Evolutionary conservation across 2,329 filamentous ascomycete genomes (phyloP).

Genomic region (Zymoseptoria tritici): DNA sequence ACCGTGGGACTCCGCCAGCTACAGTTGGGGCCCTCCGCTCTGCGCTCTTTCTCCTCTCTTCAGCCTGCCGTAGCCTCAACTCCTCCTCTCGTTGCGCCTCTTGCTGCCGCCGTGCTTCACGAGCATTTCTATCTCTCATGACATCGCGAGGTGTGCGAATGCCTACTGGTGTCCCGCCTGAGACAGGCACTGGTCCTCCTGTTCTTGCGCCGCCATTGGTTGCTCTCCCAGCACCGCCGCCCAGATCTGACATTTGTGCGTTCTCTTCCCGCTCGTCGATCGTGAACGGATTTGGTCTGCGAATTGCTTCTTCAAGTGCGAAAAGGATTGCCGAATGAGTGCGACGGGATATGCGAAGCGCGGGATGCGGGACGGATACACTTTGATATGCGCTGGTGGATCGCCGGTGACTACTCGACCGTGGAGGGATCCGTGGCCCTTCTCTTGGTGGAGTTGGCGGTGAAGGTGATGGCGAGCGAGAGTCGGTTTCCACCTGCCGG

Average conservation of each 20-base stretch:
- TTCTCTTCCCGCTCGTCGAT: constrained; percentile 79
- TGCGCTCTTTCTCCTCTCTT: constrained; percentile 45
- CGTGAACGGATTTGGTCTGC: constrained; percentile 74
- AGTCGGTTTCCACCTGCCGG: constrained; percentile 11
- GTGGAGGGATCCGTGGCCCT: background rate
- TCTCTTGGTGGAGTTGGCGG: constrained; percentile 23
- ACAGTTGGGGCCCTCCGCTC: constrained; percentile 51
- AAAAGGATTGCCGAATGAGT: constrained; percentile 88
- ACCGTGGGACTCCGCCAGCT: constrained; percentile 15
- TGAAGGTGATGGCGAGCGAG: constrained; percentile 10
- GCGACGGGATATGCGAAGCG: constrained; percentile 67
- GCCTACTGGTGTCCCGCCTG: constrained; percentile 44
- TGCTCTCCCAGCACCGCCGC: constrained; percentile 46
- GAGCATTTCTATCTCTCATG: constrained; percentile 75
- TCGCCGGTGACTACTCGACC: constrained; percentile 23
- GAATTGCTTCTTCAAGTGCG: constrained; percentile 82
- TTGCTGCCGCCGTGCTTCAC: constrained; percentile 62
- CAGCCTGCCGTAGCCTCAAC: constrained; percentile 37
- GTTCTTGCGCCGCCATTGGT: constrained; percentile 51
- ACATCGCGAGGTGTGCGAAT: constrained; percentile 83
- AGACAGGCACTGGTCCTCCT: constrained; percentile 47
- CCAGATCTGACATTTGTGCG: constrained; percentile 84
- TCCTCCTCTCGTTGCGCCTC: constrained; percentile 46
- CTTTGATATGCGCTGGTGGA: constrained; percentile 25
- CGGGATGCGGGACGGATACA: constrained; percentile 42